Evolutionary conservation across 1,284 basidiomycete species (phyloP).

Genomic region (Ganoderma resinaceum): DNA sequence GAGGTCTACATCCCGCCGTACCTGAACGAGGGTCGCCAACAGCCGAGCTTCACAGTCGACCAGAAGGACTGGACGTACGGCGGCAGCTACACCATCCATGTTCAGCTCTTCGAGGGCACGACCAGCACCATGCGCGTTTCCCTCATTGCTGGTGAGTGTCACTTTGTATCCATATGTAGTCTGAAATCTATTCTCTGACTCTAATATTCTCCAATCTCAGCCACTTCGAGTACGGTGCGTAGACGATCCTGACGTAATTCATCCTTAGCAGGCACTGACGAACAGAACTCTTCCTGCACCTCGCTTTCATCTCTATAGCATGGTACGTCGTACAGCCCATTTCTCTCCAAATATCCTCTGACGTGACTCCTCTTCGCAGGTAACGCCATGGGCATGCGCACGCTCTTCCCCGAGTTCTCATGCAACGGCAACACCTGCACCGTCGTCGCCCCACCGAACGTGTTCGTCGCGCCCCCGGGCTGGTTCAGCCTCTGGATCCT

Average conservation of each 20-base stretch:
- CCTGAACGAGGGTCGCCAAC: slow-evolving; percentile 60
- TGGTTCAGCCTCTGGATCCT: slow-evolving; percentile 78
- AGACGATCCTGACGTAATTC: background rate
- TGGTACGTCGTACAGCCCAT: slow-evolving; percentile 13
- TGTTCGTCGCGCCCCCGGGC: slow-evolving; percentile 74
- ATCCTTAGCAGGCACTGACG: background rate
- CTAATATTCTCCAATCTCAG: slow-evolving; percentile 41
- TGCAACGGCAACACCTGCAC: slow-evolving; percentile 69
- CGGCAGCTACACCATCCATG: slow-evolving; percentile 56
- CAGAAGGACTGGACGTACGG: slow-evolving; percentile 69
- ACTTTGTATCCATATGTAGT: background rate
- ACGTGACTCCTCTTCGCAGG: slow-evolving; percentile 42
- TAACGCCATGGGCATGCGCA: slow-evolving; percentile 76
- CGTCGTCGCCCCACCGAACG: slow-evolving; percentile 72
- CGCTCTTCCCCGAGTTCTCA: slow-evolving; percentile 70
- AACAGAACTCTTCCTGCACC: background rate
- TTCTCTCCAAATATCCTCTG: background rate
- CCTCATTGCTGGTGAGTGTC: slow-evolving; percentile 61
- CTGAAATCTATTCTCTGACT: slow-evolving; percentile 10
- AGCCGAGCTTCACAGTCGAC: slow-evolving; percentile 65
- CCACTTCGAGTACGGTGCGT: slow-evolving; percentile 72
- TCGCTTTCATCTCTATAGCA: slow-evolving; percentile 13
- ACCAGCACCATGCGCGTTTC: slow-evolving; percentile 63
- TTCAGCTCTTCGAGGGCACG: slow-evolving; percentile 65
- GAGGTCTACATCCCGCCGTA: slow-evolving; percentile 84